Percentiles rank a stretch among this genome's conserved stretches.
These are phyloP conservation scores for Coleophoma cylindrospora DNA, from an alignment of 2,329 filamentous ascomycete species.

Conservation along the genomic window DNA sequence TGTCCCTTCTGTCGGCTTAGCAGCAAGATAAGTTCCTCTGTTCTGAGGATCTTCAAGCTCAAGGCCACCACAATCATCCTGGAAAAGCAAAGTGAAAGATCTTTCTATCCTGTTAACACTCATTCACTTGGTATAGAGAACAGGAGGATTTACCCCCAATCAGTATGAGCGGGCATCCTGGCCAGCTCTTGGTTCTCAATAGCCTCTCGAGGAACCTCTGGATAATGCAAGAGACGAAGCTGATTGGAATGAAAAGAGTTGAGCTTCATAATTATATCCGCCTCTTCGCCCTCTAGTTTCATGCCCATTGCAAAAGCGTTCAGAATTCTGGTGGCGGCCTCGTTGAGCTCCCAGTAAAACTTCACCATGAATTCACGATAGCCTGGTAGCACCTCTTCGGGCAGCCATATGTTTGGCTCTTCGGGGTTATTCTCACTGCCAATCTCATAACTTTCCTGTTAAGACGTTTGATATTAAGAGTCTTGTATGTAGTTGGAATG, in stretches of 20 bases:
- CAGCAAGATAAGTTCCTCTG: constrained; percentile 34
- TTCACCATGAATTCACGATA: constrained; percentile 37
- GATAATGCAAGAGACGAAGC: constrained; percentile 36
- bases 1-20: constrained; percentile 32
- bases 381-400: constrained; percentile 34
- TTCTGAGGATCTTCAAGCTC: constrained; percentile 36
- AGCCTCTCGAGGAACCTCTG: constrained; percentile 22
- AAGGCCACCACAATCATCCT: constrained; percentile 37
- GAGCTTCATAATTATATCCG: constrained; percentile 1
- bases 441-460: constrained; percentile 37
- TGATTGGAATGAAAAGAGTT: constrained; percentile 20
- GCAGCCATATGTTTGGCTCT: constrained; percentile 41
- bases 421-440: constrained; percentile 35
- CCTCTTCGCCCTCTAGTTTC: not conserved
- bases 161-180: constrained; percentile 27
- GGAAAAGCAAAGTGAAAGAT: constrained; percentile 37
- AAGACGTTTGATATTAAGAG: no score
- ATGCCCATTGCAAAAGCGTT: not conserved
- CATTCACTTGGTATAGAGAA: not conserved
- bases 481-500: no score
- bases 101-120: not conserved
- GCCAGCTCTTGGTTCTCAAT: constrained; percentile 15
- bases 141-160: constrained; percentile 30
- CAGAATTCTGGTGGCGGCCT: not conserved
- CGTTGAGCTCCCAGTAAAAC: constrained; percentile 31